Base-by-base conservation (phyloP, 495 filamentous ascomycete species). In the Wilcoxina mikolae region DNA sequence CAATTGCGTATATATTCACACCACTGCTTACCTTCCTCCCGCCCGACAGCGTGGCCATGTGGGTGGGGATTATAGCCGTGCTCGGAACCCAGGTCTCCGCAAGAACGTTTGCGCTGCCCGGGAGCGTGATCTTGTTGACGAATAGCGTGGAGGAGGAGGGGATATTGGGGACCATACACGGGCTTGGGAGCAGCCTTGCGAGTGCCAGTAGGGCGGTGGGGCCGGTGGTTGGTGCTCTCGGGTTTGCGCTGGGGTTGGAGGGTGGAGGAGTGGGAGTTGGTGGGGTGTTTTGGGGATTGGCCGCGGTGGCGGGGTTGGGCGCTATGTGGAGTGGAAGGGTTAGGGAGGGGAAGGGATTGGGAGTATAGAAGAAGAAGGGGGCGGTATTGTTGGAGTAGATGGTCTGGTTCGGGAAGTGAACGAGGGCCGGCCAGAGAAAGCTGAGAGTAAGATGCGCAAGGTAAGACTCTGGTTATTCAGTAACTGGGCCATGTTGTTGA, bases 81-180 rank as follows among this genome's bases (percentile, higher is more conserved):
- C 71, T 86, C 0, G 73, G 74, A 26, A 62, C 84, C 1, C 84
- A 87, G 63, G 83, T 87, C 23, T 67, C 79, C 17, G 85, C 81
- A 0, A 73, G 82, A 39, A 86, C 83, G 3, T 86, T 87, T 60
- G 79, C 78, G 2, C 70, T 84, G 0, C 83, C 84, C 0, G 76
- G 76, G 3, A 77, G 76, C 1, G 75, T 83, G 0, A 85, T 87
- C 12, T 67, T 89, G 0, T 70, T 87, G 46, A 85, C 81, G 15
- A 85, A 87, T 56, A 72, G 73, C 12, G 76, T 79, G n/a, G 78
- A 83, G 2, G 70, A 78, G 35, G 74, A 76, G 3, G 70, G 61
- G 3, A 73, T 83, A 2, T 65, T 87, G 5, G 82, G 82, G 0
- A 85, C 81, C 0, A 71, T 89, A 0, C 80, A 87, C 56, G 84